These are phyloP conservation scores for Apiotrichum laibachii DNA, from an alignment of 1,284 basidiomycete species.

Conservation along the genomic window DNA sequence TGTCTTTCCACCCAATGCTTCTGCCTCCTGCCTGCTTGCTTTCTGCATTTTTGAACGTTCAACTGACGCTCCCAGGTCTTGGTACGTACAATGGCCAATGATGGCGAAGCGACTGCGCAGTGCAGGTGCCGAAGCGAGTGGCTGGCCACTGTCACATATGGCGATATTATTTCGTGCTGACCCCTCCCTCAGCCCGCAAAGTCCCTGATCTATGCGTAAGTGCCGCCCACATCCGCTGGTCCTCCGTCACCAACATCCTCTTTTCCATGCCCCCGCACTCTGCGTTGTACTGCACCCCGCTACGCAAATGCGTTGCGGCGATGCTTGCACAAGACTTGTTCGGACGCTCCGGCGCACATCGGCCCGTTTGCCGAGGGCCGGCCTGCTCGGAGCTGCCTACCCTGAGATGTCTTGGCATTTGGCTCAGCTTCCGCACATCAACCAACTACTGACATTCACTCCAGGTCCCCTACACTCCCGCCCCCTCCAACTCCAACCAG, in stretches of 20 bases:
- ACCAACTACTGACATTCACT: conserved; percentile 3
- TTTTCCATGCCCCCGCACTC: no score
- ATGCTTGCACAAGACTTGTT: no score
- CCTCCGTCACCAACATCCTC: background rate
- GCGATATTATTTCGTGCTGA: background rate
- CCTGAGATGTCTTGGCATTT: background rate
- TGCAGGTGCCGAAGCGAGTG: background rate
- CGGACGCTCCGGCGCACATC: no score
- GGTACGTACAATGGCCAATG: conserved; percentile 16
- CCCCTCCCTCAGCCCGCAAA: conserved; percentile 39
- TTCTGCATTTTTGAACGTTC: background rate
- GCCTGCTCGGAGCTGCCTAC: background rate
- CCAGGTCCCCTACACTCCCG: conserved; percentile 49
- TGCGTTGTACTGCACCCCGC: background rate
- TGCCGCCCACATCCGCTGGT: conserved; percentile 1
- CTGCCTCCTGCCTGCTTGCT: background rate
- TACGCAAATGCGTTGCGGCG: no score
- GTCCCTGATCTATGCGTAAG: conserved; percentile 51
- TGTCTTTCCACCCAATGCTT: background rate
- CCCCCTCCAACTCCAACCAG: conserved; percentile 21
- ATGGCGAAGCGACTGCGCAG: background rate
- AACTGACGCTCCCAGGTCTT: conserved; percentile 20
- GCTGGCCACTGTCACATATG: no score
- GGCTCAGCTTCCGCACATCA: no score
- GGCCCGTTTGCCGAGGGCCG: no score